A percentile compares a stretch with the other conserved stretches of the same genome.
phyloP scores from a whole-genome alignment of 2,329 filamentous ascomycete species.

The Cladosporium sp. region DNA sequence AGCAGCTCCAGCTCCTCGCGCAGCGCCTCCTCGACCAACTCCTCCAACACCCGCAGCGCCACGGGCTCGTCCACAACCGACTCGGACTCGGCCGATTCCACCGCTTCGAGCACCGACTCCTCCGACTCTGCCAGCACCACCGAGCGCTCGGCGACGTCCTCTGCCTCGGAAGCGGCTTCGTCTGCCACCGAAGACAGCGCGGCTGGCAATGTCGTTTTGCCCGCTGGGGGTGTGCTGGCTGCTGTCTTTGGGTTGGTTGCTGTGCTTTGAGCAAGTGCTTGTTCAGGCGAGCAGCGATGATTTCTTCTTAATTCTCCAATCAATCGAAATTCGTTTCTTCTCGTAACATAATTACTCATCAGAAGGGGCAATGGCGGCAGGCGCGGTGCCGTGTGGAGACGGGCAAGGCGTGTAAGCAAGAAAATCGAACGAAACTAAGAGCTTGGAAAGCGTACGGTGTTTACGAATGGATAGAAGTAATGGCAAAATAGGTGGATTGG shows the following conservation, averaged over 20 bases:
- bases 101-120: constrained; percentile 6
- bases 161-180: constrained; percentile 9
- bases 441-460: no score
- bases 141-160: neutral
- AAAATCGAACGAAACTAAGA: no score
- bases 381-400: no score
- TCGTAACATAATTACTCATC: constrained; percentile 1
- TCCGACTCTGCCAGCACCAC: constrained; percentile 3
- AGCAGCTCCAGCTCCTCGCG: constrained; percentile 23
- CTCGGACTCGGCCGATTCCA: no score
- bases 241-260: constrained; percentile 18
- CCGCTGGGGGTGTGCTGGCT: constrained; percentile 17
- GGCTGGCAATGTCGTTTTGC: constrained; percentile 12
- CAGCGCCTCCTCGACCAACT: constrained; percentile 1
- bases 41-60: neutral
- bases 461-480: no score
- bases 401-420: no score
- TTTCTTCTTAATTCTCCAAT: neutral
- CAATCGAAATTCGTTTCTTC: neutral
- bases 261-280: constrained; percentile 11
- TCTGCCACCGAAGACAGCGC: constrained; percentile 12
- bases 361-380: no score
- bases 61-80: neutral
- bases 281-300: neutral
- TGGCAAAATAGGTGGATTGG: no score